Conservation (phyloP, 2,329 filamentous ascomycete species). For the Blumeriella jaapii region DNA sequence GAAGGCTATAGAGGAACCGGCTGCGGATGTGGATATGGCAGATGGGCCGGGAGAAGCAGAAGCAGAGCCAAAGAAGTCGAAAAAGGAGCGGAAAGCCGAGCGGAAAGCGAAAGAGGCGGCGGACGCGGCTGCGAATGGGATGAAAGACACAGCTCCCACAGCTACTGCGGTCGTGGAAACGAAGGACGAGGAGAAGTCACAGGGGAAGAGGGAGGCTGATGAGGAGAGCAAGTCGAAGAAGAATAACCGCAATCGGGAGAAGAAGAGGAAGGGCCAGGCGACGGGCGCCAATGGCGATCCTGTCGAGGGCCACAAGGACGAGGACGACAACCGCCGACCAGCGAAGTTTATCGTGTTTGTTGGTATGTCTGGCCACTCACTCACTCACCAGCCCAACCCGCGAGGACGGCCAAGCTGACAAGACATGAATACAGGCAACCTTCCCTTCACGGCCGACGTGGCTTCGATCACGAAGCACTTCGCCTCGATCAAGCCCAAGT, state of each 20-base stretch:
- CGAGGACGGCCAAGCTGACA: conserved; percentile 13
- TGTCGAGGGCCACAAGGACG: conserved; percentile 10
- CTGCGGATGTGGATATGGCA: conserved; percentile 1
- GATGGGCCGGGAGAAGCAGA: conserved; percentile 8
- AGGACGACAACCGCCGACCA: conserved; percentile 12
- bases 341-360: conserved; percentile 69
- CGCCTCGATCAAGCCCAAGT: conserved; percentile 56
- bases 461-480: conserved; percentile 66
- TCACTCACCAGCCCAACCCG: no score
- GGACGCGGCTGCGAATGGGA: conserved; percentile 17
- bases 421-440: conserved; percentile 53
- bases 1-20: conserved; percentile 10
- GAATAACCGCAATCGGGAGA: conserved; percentile 29
- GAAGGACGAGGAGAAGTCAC: conserved; percentile 4
- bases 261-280: conserved; percentile 21
- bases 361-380: no score
- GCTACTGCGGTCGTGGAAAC: conserved; percentile 1
- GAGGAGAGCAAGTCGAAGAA: conserved; percentile 27
- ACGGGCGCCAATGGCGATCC: conserved; percentile 9
- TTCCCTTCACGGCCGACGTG: conserved; percentile 71
- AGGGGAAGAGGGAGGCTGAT: conserved; percentile 8
- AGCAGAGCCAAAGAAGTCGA: conserved; percentile 25
- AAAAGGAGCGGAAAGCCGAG: conserved; percentile 29
- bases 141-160: neutral
- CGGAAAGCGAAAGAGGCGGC: conserved; percentile 26